Conservation (phyloP, 306 rosid species). For the Dalbergia oliveri region DNA sequence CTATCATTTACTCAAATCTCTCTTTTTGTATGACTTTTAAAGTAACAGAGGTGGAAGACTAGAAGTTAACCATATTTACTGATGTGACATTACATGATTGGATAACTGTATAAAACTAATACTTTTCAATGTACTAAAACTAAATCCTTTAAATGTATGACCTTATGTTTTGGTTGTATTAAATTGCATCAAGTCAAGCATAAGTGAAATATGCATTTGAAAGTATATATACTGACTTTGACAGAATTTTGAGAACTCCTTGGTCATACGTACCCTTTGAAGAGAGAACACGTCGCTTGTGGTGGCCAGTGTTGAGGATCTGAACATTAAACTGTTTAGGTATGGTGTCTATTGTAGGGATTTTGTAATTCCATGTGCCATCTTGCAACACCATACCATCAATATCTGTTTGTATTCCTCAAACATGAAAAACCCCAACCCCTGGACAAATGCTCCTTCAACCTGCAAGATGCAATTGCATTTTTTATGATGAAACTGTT, state of each 20-base stretch:
- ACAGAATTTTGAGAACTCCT: slow-evolving; percentile 8
- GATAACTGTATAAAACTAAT: too few relatives aligned
- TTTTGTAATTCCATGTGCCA: slow-evolving; percentile 88
- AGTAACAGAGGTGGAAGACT: too few relatives aligned
- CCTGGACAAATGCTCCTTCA: slow-evolving; percentile 92
- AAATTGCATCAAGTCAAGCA: not conserved
- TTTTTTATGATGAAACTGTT: not conserved
- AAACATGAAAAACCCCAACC: slow-evolving; percentile 85
- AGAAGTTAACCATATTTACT: too few relatives aligned
- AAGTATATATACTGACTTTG: too few relatives aligned
- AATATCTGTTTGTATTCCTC: slow-evolving; percentile 76
- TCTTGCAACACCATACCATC: slow-evolving; percentile 74
- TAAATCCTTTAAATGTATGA: too few relatives aligned
- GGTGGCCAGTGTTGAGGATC: slow-evolving; percentile 73
- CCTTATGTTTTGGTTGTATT: too few relatives aligned
- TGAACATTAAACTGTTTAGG: slow-evolving; percentile 84
- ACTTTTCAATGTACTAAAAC: too few relatives aligned
- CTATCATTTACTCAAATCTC: too few relatives aligned
- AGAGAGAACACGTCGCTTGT: slow-evolving; percentile 74
- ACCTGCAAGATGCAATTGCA: slow-evolving; percentile 63
- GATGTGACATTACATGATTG: too few relatives aligned
- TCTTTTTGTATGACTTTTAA: too few relatives aligned
- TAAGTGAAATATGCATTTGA: too few relatives aligned
- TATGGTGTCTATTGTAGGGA: slow-evolving; percentile 85
- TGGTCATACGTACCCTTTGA: slow-evolving; percentile 77